Evolutionary conservation across 768 basidiomycete genomes (phyloP), one percentile per base, ranked within the genome.

Genomic region (Lanmaoa pseudosensibilis): DNA sequence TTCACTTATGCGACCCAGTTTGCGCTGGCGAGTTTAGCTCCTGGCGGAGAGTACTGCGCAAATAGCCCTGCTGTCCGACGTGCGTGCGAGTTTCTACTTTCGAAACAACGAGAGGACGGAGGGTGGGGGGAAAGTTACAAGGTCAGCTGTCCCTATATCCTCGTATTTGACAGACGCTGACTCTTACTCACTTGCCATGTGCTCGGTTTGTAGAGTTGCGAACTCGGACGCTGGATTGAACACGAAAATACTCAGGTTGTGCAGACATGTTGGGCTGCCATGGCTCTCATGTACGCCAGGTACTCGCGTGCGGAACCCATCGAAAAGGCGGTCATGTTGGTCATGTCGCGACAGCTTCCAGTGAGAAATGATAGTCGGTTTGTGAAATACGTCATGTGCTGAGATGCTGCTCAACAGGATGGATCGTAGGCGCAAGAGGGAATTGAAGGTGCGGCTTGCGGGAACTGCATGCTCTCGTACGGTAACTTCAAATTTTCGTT

Each of bases 51-150:
- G n/a, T n/a, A n/a, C n/a, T n/a, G n/a, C n/a, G n/a, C n/a, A n/a
- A n/a, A n/a, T n/a, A n/a, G n/a, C n/a, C n/a, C n/a, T n/a, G n/a
- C n/a, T n/a, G n/a, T n/a, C n/a, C n/a, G n/a, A n/a, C n/a, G n/a
- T n/a, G n/a, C n/a, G 3, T 98, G 96, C 66, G 80, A 87, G 33
- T 98, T 96, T 74, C 72, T 99, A 30, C 65, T 95, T 40, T 67
- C 78, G 30, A 93, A 92, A 67, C 96, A 98, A 69, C 83, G 89
- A 66, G 77, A 74, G 10, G 97, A 98, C 65, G 96, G 96, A 19
- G 96, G 96, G 0, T 99, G 97, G 95, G 97, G 97, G 18, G 97
- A 98, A 74, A 98, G 93, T 63, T 98, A 94, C 74, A 89, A 92
- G 86, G 96, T 93, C 46, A 46, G 78, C 4, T 8, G 21, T 40